Evolutionary conservation across 345 rosid genomes (phyloP).

Genomic region (Sapria himalayana): DNA sequence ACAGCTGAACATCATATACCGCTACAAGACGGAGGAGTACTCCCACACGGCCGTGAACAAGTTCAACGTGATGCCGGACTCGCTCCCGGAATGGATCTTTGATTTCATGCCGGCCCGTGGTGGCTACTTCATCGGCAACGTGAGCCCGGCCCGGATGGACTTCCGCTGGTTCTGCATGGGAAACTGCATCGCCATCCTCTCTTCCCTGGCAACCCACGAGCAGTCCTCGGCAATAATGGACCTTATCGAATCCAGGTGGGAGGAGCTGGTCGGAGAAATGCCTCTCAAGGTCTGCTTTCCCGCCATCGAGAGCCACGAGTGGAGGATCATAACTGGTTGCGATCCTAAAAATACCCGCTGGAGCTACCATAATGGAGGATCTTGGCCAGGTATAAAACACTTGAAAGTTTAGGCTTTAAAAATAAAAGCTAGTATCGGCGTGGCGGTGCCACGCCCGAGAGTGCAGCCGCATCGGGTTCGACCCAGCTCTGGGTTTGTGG

Average conservation of each 20-base stretch:
- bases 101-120: constrained; percentile 77
- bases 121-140: constrained; percentile 83
- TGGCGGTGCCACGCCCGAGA: too few relatives aligned
- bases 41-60: constrained; percentile 93
- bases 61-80: constrained; percentile 88
- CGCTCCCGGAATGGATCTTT: constrained; percentile 89
- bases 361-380: constrained; percentile 98
- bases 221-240: constrained; percentile 90
- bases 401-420: too few relatives aligned
- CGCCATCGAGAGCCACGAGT: constrained; percentile 84
- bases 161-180: constrained; percentile 95
- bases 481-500: too few relatives aligned
- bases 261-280: constrained; percentile 92
- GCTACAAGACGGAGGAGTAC: constrained; percentile 91
- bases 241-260: constrained; percentile 91
- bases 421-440: too few relatives aligned
- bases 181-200: constrained; percentile 70
- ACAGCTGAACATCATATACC: constrained; percentile 82
- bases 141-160: constrained; percentile 91
- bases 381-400: constrained; percentile 95
- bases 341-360: constrained; percentile 93
- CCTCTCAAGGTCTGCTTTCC: constrained; percentile 83
- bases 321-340: constrained; percentile 74
- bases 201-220: constrained; percentile 84
- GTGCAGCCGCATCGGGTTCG: too few relatives aligned